Percentiles rank a stretch among this genome's conserved stretches.
Evolutionary conservation across 768 basidiomycete genomes (phyloP).

Genomic region (Kwoniella sp.): DNA sequence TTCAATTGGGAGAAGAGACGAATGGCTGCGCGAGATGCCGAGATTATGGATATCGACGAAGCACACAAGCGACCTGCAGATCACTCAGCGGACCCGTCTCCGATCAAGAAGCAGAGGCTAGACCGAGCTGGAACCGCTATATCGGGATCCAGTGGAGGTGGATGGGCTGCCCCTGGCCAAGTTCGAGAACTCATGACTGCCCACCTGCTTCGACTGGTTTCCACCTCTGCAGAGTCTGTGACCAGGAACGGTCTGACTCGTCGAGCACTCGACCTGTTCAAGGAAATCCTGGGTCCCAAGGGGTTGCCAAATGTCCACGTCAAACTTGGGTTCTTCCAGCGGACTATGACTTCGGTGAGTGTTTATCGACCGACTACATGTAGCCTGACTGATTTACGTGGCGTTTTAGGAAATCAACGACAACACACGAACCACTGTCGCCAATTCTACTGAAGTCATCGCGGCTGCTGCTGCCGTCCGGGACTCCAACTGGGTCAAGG

Average conservation of each 20-base stretch:
- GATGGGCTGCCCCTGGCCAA: slow-evolving; percentile 75
- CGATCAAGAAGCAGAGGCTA: slow-evolving; percentile 51
- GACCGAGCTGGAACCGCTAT: slow-evolving; percentile 56
- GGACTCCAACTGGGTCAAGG: slow-evolving; percentile 74
- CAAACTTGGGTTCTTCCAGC: slow-evolving; percentile 84
- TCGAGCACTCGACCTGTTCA: slow-evolving; percentile 61
- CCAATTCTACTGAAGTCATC: slow-evolving; percentile 82
- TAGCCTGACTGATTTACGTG: neutral
- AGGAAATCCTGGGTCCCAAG: slow-evolving; percentile 73
- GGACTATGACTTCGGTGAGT: slow-evolving; percentile 76
- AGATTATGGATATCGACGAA: slow-evolving; percentile 62
- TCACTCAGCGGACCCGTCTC: slow-evolving; percentile 27
- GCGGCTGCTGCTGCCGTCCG: slow-evolving; percentile 82
- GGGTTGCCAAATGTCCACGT: slow-evolving; percentile 92
- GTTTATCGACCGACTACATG: neutral
- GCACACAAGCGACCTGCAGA: slow-evolving; percentile 26
- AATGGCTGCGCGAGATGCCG: slow-evolving; percentile 46
- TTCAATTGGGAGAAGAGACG: slow-evolving; percentile 78
- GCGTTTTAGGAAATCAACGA: slow-evolving; percentile 72
- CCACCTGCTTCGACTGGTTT: slow-evolving; percentile 89
- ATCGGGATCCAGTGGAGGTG: slow-evolving; percentile 49
- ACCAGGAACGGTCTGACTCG: slow-evolving; percentile 54
- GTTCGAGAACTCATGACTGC: slow-evolving; percentile 90
- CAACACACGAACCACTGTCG: slow-evolving; percentile 66
- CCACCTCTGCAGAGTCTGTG: slow-evolving; percentile 60